Evolutionary conservation across 73 alveolate genomes (phyloP), one percentile per base, ranked within the genome.

Genomic region (Blepharisma stoltei): DNA sequence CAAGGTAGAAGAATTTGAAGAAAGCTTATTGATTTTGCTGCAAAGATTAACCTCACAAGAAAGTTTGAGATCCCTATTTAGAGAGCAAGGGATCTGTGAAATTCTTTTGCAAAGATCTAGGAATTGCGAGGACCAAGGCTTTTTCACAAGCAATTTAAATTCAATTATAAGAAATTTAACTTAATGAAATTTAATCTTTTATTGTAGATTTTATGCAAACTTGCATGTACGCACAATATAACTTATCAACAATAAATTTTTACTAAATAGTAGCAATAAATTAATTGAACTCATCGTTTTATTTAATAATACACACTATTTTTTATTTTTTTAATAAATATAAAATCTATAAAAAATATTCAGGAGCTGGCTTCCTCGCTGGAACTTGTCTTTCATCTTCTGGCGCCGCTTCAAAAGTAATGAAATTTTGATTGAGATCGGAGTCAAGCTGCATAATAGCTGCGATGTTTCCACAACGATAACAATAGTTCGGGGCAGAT

Each of bases 291-390:
- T n/a, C n/a, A n/a, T n/a, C n/a, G n/a, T n/a, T n/a, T n/a, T n/a
- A n/a, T n/a, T 50, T 76, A 84, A 14, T 77, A 54, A 46, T 83
- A 81, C 7, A 78, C 80, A 54, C 86, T 86, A 65, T 86, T 86
- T 32, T 32, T 32, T 1, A 32, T 32, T 1, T 32, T n/a, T 32
- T 52, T 52, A 52, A 1, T 52, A 60, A n/a, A 60, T 60, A 14
- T 18, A 20, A 11, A 18, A 25, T 60, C 46, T 60, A 97, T 77
- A 97, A 82, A 92, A 97, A 96, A 89, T 97, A 97, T 77, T 97
- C 99, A 7, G 99, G 99, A 68, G 96, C 97, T 38, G 98, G 98
- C 83, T 96, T 95, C 88, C 95, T 93, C 7, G 99, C 96, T 49
- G 99, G 99, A 52, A 94, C 94, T 67, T 98, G 98, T 78, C 99